Conservation (phyloP, 371 early-diverging fungal genomes). For the Mucor racemosus region DNA sequence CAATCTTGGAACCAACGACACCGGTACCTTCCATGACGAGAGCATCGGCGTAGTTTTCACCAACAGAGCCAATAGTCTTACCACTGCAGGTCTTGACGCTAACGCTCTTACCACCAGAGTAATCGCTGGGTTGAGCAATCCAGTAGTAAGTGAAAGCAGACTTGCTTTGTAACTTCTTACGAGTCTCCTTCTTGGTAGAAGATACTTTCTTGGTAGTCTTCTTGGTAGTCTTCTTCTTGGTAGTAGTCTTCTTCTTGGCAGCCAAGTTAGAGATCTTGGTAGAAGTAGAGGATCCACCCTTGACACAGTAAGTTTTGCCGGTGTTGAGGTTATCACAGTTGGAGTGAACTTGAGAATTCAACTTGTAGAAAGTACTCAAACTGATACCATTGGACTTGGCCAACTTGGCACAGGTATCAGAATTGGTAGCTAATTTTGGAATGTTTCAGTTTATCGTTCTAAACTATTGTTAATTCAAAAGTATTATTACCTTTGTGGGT, state of each 20-base stretch:
- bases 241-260: slow-evolving; percentile 23
- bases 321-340: slow-evolving; percentile 39
- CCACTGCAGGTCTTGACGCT: slow-evolving; percentile 50
- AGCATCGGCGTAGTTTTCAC: slow-evolving; percentile 50
- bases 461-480: neutral
- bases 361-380: slow-evolving; percentile 33
- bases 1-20: slow-evolving; percentile 44
- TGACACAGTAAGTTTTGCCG: slow-evolving; percentile 47
- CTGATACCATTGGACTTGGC: slow-evolving; percentile 39
- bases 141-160: slow-evolving; percentile 59
- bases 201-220: neutral
- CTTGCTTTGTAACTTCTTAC: slow-evolving; percentile 43
- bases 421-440: slow-evolving; percentile 26
- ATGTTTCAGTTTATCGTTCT: neutral
- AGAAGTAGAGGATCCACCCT: slow-evolving; percentile 1
- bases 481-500: slow-evolving; percentile 15
- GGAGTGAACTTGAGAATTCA: slow-evolving; percentile 43
- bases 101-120: slow-evolving; percentile 37
- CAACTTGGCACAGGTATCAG: slow-evolving; percentile 44
- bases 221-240: slow-evolving; percentile 15
- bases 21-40: slow-evolving; percentile 60
- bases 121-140: slow-evolving; percentile 49
- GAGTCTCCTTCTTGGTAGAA: slow-evolving; percentile 15
- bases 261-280: slow-evolving; percentile 11
- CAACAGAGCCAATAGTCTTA: slow-evolving; percentile 45